phyloP scores from a whole-genome alignment of 805 yeast genomes.

The Yamadazyma phyllophila region DNA sequence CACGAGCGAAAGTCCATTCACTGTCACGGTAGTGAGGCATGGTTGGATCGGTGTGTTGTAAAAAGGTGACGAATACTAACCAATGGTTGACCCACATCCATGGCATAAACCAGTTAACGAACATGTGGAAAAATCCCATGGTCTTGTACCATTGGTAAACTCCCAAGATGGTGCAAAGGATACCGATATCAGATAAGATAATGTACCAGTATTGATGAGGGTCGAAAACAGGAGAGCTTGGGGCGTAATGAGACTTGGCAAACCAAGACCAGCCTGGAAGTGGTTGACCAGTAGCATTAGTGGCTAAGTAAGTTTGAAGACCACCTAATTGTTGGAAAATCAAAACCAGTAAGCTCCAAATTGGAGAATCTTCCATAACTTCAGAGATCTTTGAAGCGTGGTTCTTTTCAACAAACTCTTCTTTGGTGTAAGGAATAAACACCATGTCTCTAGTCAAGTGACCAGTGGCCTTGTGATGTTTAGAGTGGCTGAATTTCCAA shows the following conservation, averaged over 20 bases:
- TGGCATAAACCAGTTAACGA: conserved; percentile 57
- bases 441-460: conserved; percentile 60
- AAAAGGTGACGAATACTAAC: conserved; percentile 61
- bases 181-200: conserved; percentile 55
- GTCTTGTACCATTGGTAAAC: conserved; percentile 52
- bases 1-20: conserved; percentile 64
- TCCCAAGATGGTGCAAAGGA: conserved; percentile 39
- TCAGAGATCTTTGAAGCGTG: conserved; percentile 40
- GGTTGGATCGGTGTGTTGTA: conserved; percentile 60
- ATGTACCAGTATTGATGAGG: conserved; percentile 54
- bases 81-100: conserved; percentile 62
- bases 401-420: conserved; percentile 36
- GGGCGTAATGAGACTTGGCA: conserved; percentile 53
- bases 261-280: conserved; percentile 39
- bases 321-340: conserved; percentile 59
- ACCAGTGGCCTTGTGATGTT: conserved; percentile 65
- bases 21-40: conserved; percentile 57
- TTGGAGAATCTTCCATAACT: conserved; percentile 55
- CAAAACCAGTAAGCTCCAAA: conserved; percentile 41
- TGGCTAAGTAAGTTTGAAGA: conserved; percentile 46
- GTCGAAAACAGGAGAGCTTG: conserved; percentile 55
- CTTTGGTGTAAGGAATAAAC: conserved; percentile 53
- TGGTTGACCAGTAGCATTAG: conserved; percentile 57
- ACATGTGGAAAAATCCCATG: conserved; percentile 49
- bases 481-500: conserved; percentile 60